Conservation (phyloP, 768 basidiomycete species). For the Phaeotremella skinneri region DNA sequence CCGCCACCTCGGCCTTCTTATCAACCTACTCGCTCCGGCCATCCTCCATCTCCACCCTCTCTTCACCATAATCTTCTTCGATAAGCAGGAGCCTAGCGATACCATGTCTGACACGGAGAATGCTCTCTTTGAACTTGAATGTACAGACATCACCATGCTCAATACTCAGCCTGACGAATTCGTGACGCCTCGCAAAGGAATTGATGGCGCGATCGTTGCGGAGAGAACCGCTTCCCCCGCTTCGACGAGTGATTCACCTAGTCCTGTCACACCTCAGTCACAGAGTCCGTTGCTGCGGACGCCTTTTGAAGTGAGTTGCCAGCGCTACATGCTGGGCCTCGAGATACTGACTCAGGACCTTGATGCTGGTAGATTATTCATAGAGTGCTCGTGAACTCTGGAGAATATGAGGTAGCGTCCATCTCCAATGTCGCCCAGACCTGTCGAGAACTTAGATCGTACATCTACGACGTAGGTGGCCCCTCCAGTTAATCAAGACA, state of each 20-base stretch:
- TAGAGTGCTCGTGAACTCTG: conserved; percentile 30
- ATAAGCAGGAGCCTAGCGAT: too few relatives aligned
- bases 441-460: conserved; percentile 35
- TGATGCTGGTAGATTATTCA: conserved; percentile 35
- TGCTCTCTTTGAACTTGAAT: too few relatives aligned
- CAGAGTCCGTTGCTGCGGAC: conserved; percentile 20
- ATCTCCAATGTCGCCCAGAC: conserved; percentile 34
- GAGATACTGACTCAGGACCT: not conserved
- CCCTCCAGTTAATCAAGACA: not conserved
- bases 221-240: not conserved
- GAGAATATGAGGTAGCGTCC: conserved; percentile 19
- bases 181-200: too few relatives aligned
- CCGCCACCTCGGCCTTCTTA: conserved; percentile 2
- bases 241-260: conserved; percentile 1
- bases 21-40: too few relatives aligned
- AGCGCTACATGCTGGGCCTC: not conserved
- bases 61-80: too few relatives aligned
- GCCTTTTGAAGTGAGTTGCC: conserved; percentile 29
- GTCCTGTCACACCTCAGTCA: not conserved
- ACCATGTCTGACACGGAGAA: too few relatives aligned
- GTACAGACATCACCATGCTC: not conserved
- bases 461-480: conserved; percentile 42
- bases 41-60: too few relatives aligned
- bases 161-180: too few relatives aligned
- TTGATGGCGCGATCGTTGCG: not conserved